Conservation (phyloP, 208 protist species). For the Trypanosoma melophagium region DNA sequence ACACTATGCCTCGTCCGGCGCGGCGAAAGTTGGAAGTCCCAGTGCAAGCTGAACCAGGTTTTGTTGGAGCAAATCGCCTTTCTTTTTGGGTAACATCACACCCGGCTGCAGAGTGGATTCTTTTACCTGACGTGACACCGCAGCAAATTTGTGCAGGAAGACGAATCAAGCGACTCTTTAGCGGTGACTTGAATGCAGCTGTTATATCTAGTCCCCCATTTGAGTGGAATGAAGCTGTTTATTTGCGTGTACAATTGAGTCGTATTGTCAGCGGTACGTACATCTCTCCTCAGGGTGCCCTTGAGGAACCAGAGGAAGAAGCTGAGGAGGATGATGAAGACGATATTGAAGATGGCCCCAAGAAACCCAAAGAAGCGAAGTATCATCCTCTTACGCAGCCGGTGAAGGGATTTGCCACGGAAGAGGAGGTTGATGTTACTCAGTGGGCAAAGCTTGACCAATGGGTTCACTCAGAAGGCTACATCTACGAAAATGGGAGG, state of each 20-base stretch:
- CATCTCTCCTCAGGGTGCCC: constrained; percentile 85
- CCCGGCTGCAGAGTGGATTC: constrained; percentile 68
- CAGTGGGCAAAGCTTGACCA: constrained; percentile 68
- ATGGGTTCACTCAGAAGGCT: constrained; percentile 86
- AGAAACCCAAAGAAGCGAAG: constrained; percentile 81
- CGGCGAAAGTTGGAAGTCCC: constrained; percentile 80
- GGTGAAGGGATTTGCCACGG: constrained; percentile 64
- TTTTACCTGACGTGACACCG: constrained; percentile 93
- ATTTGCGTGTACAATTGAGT: constrained; percentile 93
- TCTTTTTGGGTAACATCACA: constrained; percentile 91
- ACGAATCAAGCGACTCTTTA: constrained; percentile 88
- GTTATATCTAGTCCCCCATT: constrained; percentile 89
- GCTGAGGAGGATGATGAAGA: constrained; percentile 86
- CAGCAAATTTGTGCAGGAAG: constrained; percentile 90
- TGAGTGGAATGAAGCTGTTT: constrained; percentile 89
- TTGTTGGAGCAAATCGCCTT: constrained; percentile 84
- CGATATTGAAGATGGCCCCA: constrained; percentile 58
- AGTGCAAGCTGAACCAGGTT: constrained; percentile 82
- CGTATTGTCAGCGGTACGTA: constrained; percentile 90
- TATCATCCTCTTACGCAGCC: constrained; percentile 70
- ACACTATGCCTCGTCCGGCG: constrained; percentile 87
- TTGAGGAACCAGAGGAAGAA: constrained; percentile 80
- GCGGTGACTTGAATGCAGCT: constrained; percentile 81
- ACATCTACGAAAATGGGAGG: constrained; percentile 88
- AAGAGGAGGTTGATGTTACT: constrained; percentile 74